phyloP scores from a whole-genome alignment of 306 rosid species.

The Erythrophleum fordii region DNA sequence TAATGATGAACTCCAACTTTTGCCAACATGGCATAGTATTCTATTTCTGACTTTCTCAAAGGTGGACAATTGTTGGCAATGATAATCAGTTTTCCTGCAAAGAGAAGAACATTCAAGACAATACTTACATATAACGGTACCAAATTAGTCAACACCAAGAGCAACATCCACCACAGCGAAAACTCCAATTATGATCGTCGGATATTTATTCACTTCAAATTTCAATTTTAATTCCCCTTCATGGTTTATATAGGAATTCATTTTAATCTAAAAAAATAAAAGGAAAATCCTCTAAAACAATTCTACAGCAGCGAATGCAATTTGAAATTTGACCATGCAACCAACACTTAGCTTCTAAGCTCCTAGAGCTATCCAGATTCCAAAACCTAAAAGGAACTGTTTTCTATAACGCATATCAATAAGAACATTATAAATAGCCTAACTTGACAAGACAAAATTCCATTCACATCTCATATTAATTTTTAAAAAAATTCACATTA shows the following conservation, averaged over 20 bases:
- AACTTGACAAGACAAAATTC: not conserved
- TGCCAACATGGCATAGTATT: conserved; percentile 83
- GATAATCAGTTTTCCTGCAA: conserved; percentile 69
- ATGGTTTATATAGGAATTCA: not conserved
- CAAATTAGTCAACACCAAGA: not conserved
- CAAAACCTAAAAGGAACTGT: not conserved
- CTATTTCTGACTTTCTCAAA: conserved; percentile 74
- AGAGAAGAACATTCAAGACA: not conserved
- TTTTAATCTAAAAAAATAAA: not conserved
- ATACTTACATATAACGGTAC: no score
- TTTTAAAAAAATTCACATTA: not conserved
- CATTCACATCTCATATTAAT: not conserved
- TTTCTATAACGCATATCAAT: not conserved
- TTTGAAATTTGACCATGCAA: not conserved
- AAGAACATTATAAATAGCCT: not conserved
- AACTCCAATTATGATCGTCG: not conserved
- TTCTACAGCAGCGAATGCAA: not conserved
- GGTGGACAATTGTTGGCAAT: conserved; percentile 90
- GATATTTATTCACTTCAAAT: not conserved
- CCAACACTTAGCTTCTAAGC: not conserved
- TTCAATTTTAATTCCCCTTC: not conserved
- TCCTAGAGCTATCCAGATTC: not conserved
- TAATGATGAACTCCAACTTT: conserved; percentile 86
- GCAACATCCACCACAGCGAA: not conserved
- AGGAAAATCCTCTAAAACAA: not conserved